A percentile compares a stretch with the other conserved stretches of the same genome.
These are phyloP conservation scores for Fonsecaea erecta DNA, from an alignment of 2,329 filamentous ascomycete genomes.

Conservation along the genomic window DNA sequence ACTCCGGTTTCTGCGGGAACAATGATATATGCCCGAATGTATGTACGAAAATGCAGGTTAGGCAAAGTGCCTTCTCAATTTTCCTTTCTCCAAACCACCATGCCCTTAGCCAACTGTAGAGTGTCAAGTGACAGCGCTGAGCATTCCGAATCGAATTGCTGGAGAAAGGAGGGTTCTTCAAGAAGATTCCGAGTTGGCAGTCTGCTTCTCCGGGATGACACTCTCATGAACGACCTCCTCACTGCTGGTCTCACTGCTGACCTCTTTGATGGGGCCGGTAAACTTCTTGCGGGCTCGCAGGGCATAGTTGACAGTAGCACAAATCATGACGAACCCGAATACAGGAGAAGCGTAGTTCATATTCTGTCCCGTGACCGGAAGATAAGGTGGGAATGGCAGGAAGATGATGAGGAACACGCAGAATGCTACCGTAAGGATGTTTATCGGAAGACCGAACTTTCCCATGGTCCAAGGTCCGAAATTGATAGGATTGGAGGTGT, in stretches of 20 bases:
- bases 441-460: conserved; percentile 40
- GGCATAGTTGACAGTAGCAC: conserved; percentile 27
- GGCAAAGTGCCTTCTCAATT: background rate
- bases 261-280: conserved; percentile 34
- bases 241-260: conserved; percentile 27
- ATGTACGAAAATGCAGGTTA: background rate
- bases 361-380: conserved; percentile 43
- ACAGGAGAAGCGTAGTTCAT: conserved; percentile 42
- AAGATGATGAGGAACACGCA: conserved; percentile 43
- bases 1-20: background rate
- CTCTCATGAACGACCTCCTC: conserved; percentile 25
- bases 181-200: conserved; percentile 8
- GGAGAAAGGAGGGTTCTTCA: background rate
- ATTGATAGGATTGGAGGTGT: conserved; percentile 26
- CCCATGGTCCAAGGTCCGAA: conserved; percentile 42
- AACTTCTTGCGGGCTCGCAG: conserved; percentile 27
- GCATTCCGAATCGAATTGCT: background rate
- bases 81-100: background rate
- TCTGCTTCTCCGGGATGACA: conserved; percentile 22
- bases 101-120: background rate
- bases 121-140: background rate
- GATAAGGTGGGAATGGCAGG: conserved; percentile 42
- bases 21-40: background rate
- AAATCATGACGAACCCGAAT: conserved; percentile 28
- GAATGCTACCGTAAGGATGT: conserved; percentile 42